These are phyloP conservation scores for Acanthamoeba polyphaga DNA, from an alignment of 208 protist genomes.

Conservation along the genomic window DNA sequence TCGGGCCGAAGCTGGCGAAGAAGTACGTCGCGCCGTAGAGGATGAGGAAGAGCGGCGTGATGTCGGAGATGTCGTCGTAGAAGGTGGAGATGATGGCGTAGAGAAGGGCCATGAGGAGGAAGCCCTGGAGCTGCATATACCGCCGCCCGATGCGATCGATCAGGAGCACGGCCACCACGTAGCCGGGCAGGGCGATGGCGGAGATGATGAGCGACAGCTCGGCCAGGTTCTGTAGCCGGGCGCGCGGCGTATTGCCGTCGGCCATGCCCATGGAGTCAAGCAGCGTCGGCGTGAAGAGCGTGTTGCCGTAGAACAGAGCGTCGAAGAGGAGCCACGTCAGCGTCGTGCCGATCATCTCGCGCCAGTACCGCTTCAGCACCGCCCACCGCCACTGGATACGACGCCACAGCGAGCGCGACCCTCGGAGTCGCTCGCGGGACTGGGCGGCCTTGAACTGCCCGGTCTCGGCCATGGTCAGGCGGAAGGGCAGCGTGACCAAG, in stretches of 20 bases:
- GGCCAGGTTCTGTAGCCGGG: constrained; percentile 70
- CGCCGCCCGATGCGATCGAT: constrained; percentile 76
- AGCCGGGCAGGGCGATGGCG: constrained; percentile 57
- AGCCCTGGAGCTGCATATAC: constrained; percentile 69
- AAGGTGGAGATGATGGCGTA: constrained; percentile 73
- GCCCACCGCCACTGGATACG: background rate
- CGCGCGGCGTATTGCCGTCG: constrained; percentile 18
- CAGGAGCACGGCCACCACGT: constrained; percentile 70
- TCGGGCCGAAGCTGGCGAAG: constrained; percentile 87
- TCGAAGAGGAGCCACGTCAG: constrained; percentile 86
- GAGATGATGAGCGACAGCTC: constrained; percentile 71
- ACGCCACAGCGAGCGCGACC: background rate
- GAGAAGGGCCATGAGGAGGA: constrained; percentile 77
- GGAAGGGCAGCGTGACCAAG: constrained; percentile 63
- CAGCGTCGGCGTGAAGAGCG: constrained; percentile 76
- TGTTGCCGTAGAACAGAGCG: constrained; percentile 86
- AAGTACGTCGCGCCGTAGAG: constrained; percentile 86
- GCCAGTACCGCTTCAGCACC: constrained; percentile 48
- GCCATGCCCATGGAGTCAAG: constrained; percentile 65
- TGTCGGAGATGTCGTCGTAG: constrained; percentile 67
- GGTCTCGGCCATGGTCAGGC: constrained; percentile 73
- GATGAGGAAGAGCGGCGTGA: constrained; percentile 39
- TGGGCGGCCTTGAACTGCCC: constrained; percentile 48
- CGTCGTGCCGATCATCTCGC: constrained; percentile 79
- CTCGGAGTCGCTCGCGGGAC: background rate